Conservation (phyloP, 768 basidiomycete genomes). For the Wakefieldia striispora region DNA sequence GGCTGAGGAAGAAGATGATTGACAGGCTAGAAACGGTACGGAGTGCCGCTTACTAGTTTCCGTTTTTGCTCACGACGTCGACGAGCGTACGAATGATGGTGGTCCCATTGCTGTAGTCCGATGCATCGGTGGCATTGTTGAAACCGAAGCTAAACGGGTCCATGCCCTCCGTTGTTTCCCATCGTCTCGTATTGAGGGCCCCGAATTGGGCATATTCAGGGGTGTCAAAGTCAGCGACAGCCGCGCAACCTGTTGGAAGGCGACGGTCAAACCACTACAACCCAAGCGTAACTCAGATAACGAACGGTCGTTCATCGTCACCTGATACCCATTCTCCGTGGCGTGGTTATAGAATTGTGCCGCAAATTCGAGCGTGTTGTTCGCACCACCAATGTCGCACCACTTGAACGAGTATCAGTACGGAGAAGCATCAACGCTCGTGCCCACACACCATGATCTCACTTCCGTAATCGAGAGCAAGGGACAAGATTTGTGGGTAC, state of each 20-base stretch:
- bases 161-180: conserved; percentile 63
- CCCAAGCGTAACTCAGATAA: background rate
- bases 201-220: conserved; percentile 53
- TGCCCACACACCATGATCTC: conserved; percentile 49
- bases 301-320: conserved; percentile 44
- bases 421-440: background rate
- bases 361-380: conserved; percentile 44
- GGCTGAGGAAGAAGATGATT: conserved; percentile 24
- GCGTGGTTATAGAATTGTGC: conserved; percentile 47
- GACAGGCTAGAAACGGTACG: background rate
- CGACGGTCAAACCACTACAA: background rate
- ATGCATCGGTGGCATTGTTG: conserved; percentile 40
- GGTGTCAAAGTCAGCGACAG: conserved; percentile 52
- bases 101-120: conserved; percentile 47
- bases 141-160: conserved; percentile 52
- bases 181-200: conserved; percentile 44
- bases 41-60: conserved; percentile 47
- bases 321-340: conserved; percentile 41
- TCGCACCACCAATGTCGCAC: conserved; percentile 57
- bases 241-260: conserved; percentile 40
- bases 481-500: conserved; percentile 49
- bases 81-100: conserved; percentile 50
- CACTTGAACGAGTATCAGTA: conserved; percentile 34
- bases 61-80: conserved; percentile 61
- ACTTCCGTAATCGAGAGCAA: conserved; percentile 45